These are phyloP conservation scores for Catunica adiposa DNA, from an alignment of 2,329 filamentous ascomycete genomes.

Conservation along the genomic window DNA sequence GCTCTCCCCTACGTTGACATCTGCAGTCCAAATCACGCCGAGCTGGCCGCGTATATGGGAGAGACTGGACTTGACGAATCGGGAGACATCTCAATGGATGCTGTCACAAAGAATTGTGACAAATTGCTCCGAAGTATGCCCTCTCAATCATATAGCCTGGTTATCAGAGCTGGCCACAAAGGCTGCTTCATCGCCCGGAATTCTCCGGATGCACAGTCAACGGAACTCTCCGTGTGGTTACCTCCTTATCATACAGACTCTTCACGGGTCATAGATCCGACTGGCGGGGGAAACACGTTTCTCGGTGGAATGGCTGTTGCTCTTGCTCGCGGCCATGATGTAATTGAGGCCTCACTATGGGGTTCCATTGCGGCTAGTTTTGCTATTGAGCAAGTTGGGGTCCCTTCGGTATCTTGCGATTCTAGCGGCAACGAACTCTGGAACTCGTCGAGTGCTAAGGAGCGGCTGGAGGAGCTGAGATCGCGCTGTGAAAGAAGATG, in stretches of 20 bases:
- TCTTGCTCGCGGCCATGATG: slow-evolving; percentile 39
- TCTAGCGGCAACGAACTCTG: slow-evolving; percentile 37
- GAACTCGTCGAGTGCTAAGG: slow-evolving; percentile 40
- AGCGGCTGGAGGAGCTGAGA: slow-evolving; percentile 29
- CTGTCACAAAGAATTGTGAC: slow-evolving; percentile 43
- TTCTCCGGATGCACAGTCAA: neutral
- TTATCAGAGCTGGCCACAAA: slow-evolving; percentile 54
- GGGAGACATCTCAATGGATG: slow-evolving; percentile 34
- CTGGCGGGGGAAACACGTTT: slow-evolving; percentile 86
- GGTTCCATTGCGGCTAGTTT: slow-evolving; percentile 76
- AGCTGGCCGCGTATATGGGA: slow-evolving; percentile 76
- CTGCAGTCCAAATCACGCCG: slow-evolving; percentile 68
- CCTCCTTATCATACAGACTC: slow-evolving; percentile 51
- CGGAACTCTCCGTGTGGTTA: slow-evolving; percentile 48
- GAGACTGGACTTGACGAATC: slow-evolving; percentile 37
- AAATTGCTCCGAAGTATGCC: slow-evolving; percentile 48
- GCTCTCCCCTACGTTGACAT: slow-evolving; percentile 44
- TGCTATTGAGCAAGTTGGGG: slow-evolving; percentile 84
- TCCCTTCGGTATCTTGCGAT: slow-evolving; percentile 42
- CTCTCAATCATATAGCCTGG: slow-evolving; percentile 46
- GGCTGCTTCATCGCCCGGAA: slow-evolving; percentile 51
- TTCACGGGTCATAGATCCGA: slow-evolving; percentile 65
- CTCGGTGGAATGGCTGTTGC: slow-evolving; percentile 45
- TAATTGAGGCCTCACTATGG: slow-evolving; percentile 60
- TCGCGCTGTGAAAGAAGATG: neutral